Base-by-base conservation (phyloP, 108 stramenopile species). In the Bacterosira constricta region DNA sequence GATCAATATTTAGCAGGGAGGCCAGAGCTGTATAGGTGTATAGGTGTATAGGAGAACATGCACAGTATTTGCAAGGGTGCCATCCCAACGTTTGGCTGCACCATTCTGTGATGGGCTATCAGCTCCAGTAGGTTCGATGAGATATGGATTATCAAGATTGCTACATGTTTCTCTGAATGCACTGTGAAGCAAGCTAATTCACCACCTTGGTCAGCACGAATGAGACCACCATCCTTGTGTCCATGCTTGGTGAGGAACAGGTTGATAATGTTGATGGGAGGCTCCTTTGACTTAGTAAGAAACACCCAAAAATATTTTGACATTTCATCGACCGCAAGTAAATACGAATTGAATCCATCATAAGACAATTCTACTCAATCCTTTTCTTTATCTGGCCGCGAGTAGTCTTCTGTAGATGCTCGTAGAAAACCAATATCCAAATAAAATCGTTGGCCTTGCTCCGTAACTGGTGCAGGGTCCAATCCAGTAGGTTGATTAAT, bases 51-150 rank as follows among this genome's bases (percentile, higher is more conserved):
- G 35, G n/a, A 64, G 63, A 2, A 31, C 63, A 8, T 31, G 29
- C 4, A 44, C 31, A 3, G 63, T 64, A 30, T 31, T 29, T 3
- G 42, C 50, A 51, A 51, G 23, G 20, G 23, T 25, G 23, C 18
- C 44, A 7, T 45, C 18, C 44, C 44, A 45, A 18, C 18, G 15
- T 45, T 45, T 18, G 17, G 44, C 44, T 18, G 15, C 17, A 45
- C 44, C 44, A n/a, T n/a, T n/a, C n/a, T n/a, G n/a, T n/a, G n/a
- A n/a, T n/a, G n/a, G n/a, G n/a, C n/a, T n/a, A n/a, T 45, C 44
- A 15, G 61, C 61, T 9, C 61, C 61, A 2, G 63, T 64, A 7
- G 63, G 63, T 50, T 64, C 47, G 2, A 64, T 18, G 10, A 35
- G 3, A 11, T 64, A 50, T 23, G 23, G 25, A 51, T 51, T 25